Evolutionary conservation across 2,329 filamentous ascomycete genomes (phyloP), one percentile per base, ranked within the genome.

Genomic region (Phaeosphaeria sp.): DNA sequence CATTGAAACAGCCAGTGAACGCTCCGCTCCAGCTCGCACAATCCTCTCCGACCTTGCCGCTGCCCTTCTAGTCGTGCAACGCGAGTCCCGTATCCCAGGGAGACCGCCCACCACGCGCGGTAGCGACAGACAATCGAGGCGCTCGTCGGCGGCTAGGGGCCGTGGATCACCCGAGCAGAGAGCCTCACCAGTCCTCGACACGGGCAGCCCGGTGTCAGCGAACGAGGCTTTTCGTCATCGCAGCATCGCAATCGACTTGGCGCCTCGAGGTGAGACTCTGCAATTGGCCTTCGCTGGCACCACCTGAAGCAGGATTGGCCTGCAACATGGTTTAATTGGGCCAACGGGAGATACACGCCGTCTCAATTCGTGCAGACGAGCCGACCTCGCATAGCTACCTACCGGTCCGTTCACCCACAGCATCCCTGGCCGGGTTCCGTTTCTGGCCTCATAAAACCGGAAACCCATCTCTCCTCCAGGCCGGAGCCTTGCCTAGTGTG

Each of bases 371-470:
- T 69, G 61, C 71, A 72, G 67, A 66, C 67, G 70, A 63, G 64
- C 64, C 61, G 61, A 58, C 62, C 55, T 63, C 55, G 51, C 49
- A 60, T 63, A 61, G 62, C 67, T 62, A 53, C 50, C 44, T 47
- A 59, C 30, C 67, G 72, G 71, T 66, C 71, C 69, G 73, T 72
- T 63, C 66, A 64, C 57, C 63, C 63, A 59, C 57, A 46, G 9
- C 66, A 63, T 70, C 67, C 66, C 59, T 57, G 61, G 62, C 68
- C 61, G 63, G 68, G 66, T 56, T 43, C 70, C 70, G 33, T 58
- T 69, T 68, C 39, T 49, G 67, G 67, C 57, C 60, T 63, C 69
- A 68, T 69, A 72, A 73, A 72, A 71, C 71, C 66, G 67, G 69
- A 67, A 60, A 57, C 43, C 57, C 64, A 53, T 54, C 46, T 60